Percentiles rank a stretch among this genome's conserved stretches.
Conservation (phyloP, 306 rosid genomes). For the Quillaja saponaria region DNA sequence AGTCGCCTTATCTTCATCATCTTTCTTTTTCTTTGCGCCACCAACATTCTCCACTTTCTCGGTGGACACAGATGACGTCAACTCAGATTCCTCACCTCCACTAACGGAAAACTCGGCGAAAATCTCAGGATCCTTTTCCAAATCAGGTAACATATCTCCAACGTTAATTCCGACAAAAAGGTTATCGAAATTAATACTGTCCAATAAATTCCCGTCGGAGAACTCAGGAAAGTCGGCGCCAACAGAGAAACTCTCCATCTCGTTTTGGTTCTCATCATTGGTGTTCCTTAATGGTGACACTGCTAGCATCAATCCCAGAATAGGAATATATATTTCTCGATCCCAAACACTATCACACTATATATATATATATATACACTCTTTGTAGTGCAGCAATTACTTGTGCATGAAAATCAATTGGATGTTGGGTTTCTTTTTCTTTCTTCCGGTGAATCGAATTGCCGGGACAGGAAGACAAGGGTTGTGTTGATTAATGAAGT, state of each 20-base stretch:
- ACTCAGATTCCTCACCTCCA: slow-evolving; percentile 53
- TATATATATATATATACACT: neutral
- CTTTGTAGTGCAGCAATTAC: neutral
- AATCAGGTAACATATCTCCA: slow-evolving; percentile 70
- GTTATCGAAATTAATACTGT: slow-evolving; percentile 75
- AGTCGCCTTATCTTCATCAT: slow-evolving; percentile 38
- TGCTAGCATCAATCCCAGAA: slow-evolving; percentile 63
- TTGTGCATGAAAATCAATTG: slow-evolving; percentile 19
- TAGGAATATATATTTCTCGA: too few relatives aligned
- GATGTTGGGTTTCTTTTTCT: neutral
- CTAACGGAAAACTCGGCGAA: slow-evolving; percentile 63
- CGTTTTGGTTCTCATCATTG: slow-evolving; percentile 58
- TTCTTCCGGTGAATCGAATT: slow-evolving; percentile 18
- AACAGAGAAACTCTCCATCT: slow-evolving; percentile 59
- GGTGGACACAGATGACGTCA: slow-evolving; percentile 40
- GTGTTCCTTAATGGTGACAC: slow-evolving; percentile 62
- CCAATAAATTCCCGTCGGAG: slow-evolving; percentile 57
- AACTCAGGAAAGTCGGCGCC: slow-evolving; percentile 54
- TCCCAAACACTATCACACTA: too few relatives aligned
- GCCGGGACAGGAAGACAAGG: neutral
- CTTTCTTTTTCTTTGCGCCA: slow-evolving; percentile 4
- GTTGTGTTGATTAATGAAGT: slow-evolving; percentile 14
- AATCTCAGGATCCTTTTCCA: slow-evolving; percentile 84
- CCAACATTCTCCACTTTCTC: slow-evolving; percentile 30
- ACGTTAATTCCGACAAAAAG: slow-evolving; percentile 59